Percentiles rank a stretch among this genome's conserved stretches.
Evolutionary conservation across 2,329 filamentous ascomycete genomes (phyloP).

Genomic region (Microthyrium microscopicum): DNA sequence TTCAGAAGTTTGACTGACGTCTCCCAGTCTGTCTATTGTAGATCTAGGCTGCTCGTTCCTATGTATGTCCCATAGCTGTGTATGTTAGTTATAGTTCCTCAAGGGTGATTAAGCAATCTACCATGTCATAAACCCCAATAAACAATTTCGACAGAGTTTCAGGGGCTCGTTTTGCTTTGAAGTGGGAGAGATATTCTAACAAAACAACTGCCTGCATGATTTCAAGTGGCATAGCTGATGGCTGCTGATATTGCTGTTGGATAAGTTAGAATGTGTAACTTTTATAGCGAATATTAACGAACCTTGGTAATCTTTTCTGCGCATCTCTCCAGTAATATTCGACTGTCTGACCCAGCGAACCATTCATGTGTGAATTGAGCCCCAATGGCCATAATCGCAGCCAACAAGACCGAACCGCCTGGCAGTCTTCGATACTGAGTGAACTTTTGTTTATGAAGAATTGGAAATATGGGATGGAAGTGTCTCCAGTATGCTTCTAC

Average conservation of each 20-base stretch:
- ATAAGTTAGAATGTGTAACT: conserved; percentile 9
- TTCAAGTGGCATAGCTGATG: conserved; percentile 17
- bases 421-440: conserved; percentile 20
- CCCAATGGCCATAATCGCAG: conserved; percentile 28
- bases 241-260: conserved; percentile 1
- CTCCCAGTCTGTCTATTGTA: too few species aligned
- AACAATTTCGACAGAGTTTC: conserved; percentile 22
- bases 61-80: conserved; percentile 8
- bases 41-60: too few species aligned
- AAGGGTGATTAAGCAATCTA: conserved; percentile 10
- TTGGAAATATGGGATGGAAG: conserved; percentile 27
- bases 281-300: too few species aligned
- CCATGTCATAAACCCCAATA: conserved; percentile 19
- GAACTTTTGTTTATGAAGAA: conserved; percentile 27
- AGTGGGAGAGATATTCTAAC: conserved; percentile 26
- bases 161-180: conserved; percentile 22
- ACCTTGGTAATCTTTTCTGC: conserved; percentile 21
- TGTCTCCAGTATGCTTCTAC: conserved; percentile 28
- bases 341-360: conserved; percentile 19
- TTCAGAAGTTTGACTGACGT: conserved; percentile 12
- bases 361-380: conserved; percentile 22
- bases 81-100: background rate
- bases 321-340: conserved; percentile 24
- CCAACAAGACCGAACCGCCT: conserved; percentile 26
- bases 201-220: conserved; percentile 28